Evolutionary conservation across 805 yeast species (phyloP), one percentile per base, ranked within the genome.

Genomic region (Saturnispora sanitii): DNA sequence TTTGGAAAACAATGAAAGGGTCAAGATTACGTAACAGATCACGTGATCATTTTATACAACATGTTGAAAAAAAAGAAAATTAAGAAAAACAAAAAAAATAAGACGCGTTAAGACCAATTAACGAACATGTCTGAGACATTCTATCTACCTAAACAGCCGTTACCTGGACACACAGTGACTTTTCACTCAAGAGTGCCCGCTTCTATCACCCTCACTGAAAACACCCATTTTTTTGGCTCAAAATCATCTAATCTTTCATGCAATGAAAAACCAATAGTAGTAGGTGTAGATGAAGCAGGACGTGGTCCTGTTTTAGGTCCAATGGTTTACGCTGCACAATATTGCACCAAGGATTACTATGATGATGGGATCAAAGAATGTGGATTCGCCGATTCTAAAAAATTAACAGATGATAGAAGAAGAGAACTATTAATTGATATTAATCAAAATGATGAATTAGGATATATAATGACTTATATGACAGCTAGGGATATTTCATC

Each of bases 281-380:
- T 92, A 9, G 99, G 99, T 1, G 95, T 92, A 1, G 99, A 92
- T 59, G 99, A 92, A 57, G 99, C 99, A 0, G 99, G 99, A 1
- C 70, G 99, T 49, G 99, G 99, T 0, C 99, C 99, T 0, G 96
- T 94, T 0, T 53, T 94, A 31, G 98, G 98, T 0, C 94, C 97
- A 0, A 92, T 92, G 98, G 98, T 92, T 2, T 92, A 92, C 55
- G 95, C 95, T 3, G 67, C 86, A 6, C 78, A 92, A 3, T 92
- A 86, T 55, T 79, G 94, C 47, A 60, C 78, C 11, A 67, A 70
- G 36, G 58, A 64, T 0, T 82, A 74, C 42, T 70, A 67, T 23
- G 54, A 61, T 1, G 55, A 68, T 16, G 21, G 35, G 2, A 67
- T 81, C 38, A 70, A 72, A 20, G 62, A 70, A 25, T 80, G 75